These are phyloP conservation scores for Spatholobus suberectus DNA, from an alignment of 306 rosid genomes.

Conservation along the genomic window DNA sequence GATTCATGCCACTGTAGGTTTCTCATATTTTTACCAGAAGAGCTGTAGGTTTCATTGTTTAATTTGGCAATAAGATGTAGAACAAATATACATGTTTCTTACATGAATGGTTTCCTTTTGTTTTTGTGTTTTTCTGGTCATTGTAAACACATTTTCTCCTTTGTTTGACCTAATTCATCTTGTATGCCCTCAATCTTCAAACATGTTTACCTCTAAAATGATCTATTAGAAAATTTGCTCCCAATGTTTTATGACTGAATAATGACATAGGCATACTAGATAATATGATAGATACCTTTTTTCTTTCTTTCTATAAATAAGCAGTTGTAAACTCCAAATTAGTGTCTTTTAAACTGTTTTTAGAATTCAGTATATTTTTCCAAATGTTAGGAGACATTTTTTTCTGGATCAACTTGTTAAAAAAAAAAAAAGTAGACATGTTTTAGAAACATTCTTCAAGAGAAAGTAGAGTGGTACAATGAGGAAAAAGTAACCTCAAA, in stretches of 20 bases:
- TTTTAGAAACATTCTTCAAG: too few relatives aligned
- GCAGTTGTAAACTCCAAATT: too few relatives aligned
- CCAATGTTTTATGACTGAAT: not conserved
- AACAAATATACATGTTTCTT: slow-evolving; percentile 4
- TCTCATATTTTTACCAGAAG: too few relatives aligned
- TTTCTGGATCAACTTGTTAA: too few relatives aligned
- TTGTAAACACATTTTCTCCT: not conserved
- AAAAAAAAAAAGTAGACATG: too few relatives aligned
- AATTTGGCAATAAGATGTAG: not conserved
- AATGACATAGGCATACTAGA: not conserved
- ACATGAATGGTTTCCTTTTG: not conserved
- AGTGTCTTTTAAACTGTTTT: too few relatives aligned
- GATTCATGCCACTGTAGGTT: not conserved
- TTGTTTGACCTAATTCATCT: not conserved
- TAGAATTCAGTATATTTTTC: too few relatives aligned
- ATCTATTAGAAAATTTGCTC: not conserved
- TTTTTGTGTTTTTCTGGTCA: not conserved
- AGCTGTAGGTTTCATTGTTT: too few relatives aligned
- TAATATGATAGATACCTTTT: not conserved
- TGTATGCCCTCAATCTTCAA: not conserved
- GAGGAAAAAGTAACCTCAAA: too few relatives aligned
- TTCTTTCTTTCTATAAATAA: too few relatives aligned
- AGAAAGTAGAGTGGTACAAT: too few relatives aligned
- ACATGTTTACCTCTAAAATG: not conserved
- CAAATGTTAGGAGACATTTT: too few relatives aligned